Base-by-base conservation (phyloP, 768 basidiomycete genomes). In the Lepiota subincarnata region DNA sequence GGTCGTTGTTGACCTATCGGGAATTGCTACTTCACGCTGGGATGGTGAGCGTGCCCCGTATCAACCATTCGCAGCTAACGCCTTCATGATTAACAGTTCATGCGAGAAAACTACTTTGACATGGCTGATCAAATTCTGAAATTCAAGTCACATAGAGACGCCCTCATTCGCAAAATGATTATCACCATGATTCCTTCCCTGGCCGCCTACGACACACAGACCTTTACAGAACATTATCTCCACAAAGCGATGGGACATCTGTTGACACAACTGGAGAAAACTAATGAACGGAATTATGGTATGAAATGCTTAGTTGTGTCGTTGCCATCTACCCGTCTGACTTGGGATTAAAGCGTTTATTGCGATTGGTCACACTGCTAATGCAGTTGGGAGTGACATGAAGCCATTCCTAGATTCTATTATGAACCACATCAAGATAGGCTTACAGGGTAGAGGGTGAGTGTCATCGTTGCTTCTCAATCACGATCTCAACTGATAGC, bases 241-340 rank as follows among this genome's bases (percentile, higher is more conserved):
- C 92, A 96, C 73, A 89, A 90, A 66, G 84, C 91, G 10, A 98
- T 99, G 97, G 86, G 80, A 0, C 92, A 95, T 70, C 80, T 99
- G 1, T 71, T 96, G 26, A 84, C 83, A 4, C 90, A 93, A 62
- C 77, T 99, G 4, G 87, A 91, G 62, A 97, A 93, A 70, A 87
- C 90, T 0, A 80, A 81, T 46, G 97, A 99, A 61, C 80, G 95
- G 35, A 85, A 88, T 28, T 89, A 91, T 59, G 91, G 94, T 94
- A 62, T 49, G 79, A 64, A 14, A n/a, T n/a, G n/a, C n/a, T n/a
- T 11, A 14, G 14, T 31, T 56, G 46, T 48, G 16, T 50, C 39
- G 6, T 22, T 22, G n/a, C 3, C 0, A 40, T 14, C 22, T 14
- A 41, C 26, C 45, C 16, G 42, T 61, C 62, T 58, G 58, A 59